Percentiles rank a stretch among this genome's conserved stretches.
Conservation (phyloP, 2,329 filamentous ascomycete genomes). For the Neopestalotiopsis sp. region DNA sequence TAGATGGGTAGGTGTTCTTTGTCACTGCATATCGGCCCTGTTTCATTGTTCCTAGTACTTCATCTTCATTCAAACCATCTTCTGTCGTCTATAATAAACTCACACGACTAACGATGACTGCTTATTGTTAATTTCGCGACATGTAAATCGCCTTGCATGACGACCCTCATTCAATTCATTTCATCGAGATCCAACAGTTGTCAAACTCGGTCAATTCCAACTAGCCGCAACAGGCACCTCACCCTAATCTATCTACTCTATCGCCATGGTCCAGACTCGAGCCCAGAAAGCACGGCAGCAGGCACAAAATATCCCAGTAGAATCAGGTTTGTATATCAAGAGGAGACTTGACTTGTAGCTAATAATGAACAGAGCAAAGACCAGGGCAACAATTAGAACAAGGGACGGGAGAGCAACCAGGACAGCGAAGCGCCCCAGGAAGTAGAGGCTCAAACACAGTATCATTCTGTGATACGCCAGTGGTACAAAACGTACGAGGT, state of each 20-base stretch:
- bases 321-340: conserved; percentile 4
- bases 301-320: neutral
- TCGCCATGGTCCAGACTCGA: conserved; percentile 13
- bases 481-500: neutral
- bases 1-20: neutral
- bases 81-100: neutral
- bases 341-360: neutral
- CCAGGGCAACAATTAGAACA: neutral
- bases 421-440: neutral
- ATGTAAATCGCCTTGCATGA: neutral
- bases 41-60: neutral
- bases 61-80: neutral
- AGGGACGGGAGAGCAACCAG: neutral
- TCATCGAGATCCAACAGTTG: neutral
- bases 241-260: neutral
- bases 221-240: neutral
- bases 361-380: neutral
- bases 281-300: conserved; percentile 5
- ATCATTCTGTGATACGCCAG: neutral
- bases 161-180: neutral
- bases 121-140: neutral
- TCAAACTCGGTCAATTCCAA: neutral
- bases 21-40: neutral
- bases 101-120: neutral
- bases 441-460: neutral